A percentile compares a stretch with the other conserved stretches of the same genome.
These are phyloP conservation scores for Clavariopsis aquatica DNA, from an alignment of 495 filamentous ascomycete species.

Conservation along the genomic window DNA sequence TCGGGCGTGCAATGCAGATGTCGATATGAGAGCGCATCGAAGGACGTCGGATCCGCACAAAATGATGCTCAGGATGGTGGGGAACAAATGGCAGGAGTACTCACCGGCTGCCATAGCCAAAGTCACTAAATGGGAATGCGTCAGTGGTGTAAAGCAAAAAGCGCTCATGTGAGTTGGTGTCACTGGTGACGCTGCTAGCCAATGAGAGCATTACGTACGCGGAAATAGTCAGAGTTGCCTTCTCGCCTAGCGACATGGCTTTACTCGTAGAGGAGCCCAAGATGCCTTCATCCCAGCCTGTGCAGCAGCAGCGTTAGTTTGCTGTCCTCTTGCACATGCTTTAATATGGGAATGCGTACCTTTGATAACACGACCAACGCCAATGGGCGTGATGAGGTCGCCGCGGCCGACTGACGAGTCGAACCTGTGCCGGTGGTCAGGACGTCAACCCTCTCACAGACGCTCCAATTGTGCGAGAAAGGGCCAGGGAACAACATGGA, in stretches of 20 bases:
- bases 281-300: conserved; percentile 42
- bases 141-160: conserved; percentile 8
- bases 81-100: conserved; percentile 9
- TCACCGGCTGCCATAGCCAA: conserved; percentile 38
- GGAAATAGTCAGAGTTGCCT: conserved; percentile 38
- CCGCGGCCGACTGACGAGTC: conserved; percentile 39
- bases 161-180: neutral
- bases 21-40: conserved; percentile 5
- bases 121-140: conserved; percentile 28
- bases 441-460: neutral
- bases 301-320: conserved; percentile 17
- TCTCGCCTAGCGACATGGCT: conserved; percentile 40
- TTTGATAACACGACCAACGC: conserved; percentile 36
- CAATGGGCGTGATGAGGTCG: conserved; percentile 35
- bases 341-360: conserved; percentile 20
- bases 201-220: conserved; percentile 34
- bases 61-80: neutral
- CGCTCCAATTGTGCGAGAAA: neutral
- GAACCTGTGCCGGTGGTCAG: conserved; percentile 32
- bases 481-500: too few relatives aligned
- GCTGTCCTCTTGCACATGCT: conserved; percentile 9
- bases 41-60: neutral
- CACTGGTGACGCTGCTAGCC: neutral
- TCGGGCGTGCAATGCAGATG: neutral
- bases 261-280: conserved; percentile 14